Evolutionary conservation across 2,329 filamentous ascomycete genomes (phyloP).

Genomic region (Aspergillus pseudonomiae): DNA sequence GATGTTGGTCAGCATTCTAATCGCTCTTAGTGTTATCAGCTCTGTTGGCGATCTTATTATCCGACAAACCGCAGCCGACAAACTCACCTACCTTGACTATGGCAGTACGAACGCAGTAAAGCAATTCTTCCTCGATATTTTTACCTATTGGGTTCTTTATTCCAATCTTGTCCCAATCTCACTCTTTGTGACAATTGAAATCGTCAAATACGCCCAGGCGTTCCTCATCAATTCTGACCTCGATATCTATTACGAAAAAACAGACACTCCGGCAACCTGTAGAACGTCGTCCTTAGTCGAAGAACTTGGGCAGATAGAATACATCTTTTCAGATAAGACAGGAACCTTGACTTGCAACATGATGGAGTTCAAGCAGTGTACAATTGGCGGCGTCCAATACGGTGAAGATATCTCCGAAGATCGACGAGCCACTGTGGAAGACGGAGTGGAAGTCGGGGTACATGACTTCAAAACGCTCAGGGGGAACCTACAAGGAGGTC

Average conservation of each 20-base stretch:
- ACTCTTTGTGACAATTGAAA: conserved; percentile 93
- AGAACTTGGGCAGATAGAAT: conserved; percentile 96
- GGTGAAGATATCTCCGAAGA: conserved; percentile 91
- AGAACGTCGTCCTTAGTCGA: conserved; percentile 95
- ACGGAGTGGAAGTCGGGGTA: conserved; percentile 76
- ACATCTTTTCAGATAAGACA: conserved; percentile 98
- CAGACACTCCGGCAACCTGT: conserved; percentile 92
- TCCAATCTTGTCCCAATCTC: conserved; percentile 96
- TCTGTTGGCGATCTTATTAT: conserved; percentile 88
- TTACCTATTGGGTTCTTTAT: conserved; percentile 98
- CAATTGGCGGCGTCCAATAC: conserved; percentile 92
- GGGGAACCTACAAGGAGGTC: conserved; percentile 65
- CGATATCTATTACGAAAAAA: conserved; percentile 96
- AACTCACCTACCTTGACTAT: conserved; percentile 74
- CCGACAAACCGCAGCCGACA: conserved; percentile 63
- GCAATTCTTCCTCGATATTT: conserved; percentile 90
- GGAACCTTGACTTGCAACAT: conserved; percentile 96
- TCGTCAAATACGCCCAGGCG: conserved; percentile 98
- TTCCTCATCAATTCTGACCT: conserved; percentile 96
- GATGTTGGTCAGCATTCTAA: conserved; percentile 80
- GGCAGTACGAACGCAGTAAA: conserved; percentile 66
- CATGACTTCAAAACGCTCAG: conserved; percentile 79
- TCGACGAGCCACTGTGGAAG: conserved; percentile 74
- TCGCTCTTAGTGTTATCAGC: conserved; percentile 83
- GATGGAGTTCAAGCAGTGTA: conserved; percentile 98